Base-by-base conservation (phyloP, 148 eudicot species). In the Fagopyrum esculentum region DNA sequence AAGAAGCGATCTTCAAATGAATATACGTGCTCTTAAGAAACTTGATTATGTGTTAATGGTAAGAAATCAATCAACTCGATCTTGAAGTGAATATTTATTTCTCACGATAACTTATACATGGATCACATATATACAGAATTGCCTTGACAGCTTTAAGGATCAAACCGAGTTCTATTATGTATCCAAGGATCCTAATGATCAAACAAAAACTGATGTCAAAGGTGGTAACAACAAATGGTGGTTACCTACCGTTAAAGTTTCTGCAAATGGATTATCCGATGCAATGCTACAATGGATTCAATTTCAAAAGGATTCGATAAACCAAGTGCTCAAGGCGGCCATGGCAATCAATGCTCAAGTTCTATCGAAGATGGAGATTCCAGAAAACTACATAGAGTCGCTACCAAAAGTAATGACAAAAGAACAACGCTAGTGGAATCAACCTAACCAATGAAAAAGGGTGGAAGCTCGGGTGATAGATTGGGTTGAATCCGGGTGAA, bases 341-440 rank as follows among this genome's bases (percentile, higher is more conserved):
- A 89, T 91, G 97, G 97, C 93, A 52, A 91, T 87, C 49, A 89
- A 91, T 50, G 89, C 97, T 54, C 97, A 89, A 82, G 81, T 87
- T 45, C 59, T 91, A 11, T 66, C 88, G 4, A 91, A 91, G 66
- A 91, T 91, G 93, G 89, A 85, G 73, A 87, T 87, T 73, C 95
- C 97, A 0, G 92, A 90, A 68, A 83, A 76, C 82, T 92, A 92
- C 87, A 86, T 92, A 6, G 95, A 92, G 10, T 74, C 87, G 51
- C 82, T 92, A 66, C 97, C 95, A 9, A 92, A 90, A 91, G 97
- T 92, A 80, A 71, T 60, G 74, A 63, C 55, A 73, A 5, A 22
- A 49, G 40, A 35, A 35, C 40, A 35, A 22, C 26, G 26, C 26
- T 45, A 43, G 50, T 19, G 19, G 30, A 57, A 57, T 17, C 63